Base-by-base conservation (phyloP, 208 protist species). In the Leptomonas seymouri region DNA sequence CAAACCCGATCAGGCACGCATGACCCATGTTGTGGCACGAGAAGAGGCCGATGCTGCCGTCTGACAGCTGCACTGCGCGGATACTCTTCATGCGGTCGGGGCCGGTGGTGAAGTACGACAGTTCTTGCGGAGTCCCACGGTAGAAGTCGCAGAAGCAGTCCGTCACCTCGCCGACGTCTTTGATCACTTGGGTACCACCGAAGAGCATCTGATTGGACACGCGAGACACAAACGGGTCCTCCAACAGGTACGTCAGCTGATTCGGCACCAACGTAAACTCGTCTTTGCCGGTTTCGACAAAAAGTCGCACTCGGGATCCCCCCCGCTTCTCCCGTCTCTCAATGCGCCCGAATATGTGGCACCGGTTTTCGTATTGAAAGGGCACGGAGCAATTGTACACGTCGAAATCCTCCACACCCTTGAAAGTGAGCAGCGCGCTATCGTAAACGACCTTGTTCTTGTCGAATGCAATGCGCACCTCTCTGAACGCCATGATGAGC, bases 341-440 rank as follows among this genome's bases (percentile, higher is more conserved):
- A 23, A 88, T 76, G 28, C 79, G 78, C 21, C 83, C 83, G 20
- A 75, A 88, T 23, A 88, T 79, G 76, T 88, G 80, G 39, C 44
- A n/a, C 42, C 70, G 60, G 36, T 79, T 79, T 36, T 78, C 80
- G 67, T 76, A 81, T 55, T 63, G 67, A 62, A 88, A 88, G 21
- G 83, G 83, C 3, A 83, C 74, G 23, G 83, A 88, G 67, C 83
- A 88, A 56, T 88, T 88, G 76, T 88, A 88, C 31, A 88, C 83
- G 75, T 88, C 83, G 66, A 67, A 78, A 0, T 79, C 83, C n/a
- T 88, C 79, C 20, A 88, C 79, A 27, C 83, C 83, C 57, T 83
- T 82, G 71, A 88, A 88, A 44, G 79, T 85, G 23, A 88, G 64
- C 2, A 88, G 50, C 1, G 60, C 75, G 45, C 56, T 85, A 21